These are phyloP conservation scores for Phytopythium sindhum DNA, from an alignment of 352 stramenopile species.

Conservation along the genomic window DNA sequence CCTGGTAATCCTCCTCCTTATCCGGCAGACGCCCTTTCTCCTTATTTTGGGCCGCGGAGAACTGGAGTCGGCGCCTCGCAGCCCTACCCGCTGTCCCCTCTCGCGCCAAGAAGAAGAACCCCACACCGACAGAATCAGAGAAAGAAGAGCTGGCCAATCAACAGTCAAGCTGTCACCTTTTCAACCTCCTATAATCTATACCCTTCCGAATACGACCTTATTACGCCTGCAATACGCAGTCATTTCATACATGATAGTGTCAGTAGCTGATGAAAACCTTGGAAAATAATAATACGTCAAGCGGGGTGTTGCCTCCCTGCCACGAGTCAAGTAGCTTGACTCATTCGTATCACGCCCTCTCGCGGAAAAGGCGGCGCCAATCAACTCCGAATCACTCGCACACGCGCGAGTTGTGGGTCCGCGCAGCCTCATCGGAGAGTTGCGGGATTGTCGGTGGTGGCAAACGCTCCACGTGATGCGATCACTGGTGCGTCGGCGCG, in stretches of 20 bases:
- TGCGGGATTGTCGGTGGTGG: neutral
- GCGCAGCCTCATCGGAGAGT: neutral
- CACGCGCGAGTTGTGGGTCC: slow-evolving; percentile 1
- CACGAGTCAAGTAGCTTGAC: slow-evolving; percentile 1
- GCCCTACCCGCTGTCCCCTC: neutral
- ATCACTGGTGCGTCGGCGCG: neutral
- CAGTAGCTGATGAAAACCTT: neutral
- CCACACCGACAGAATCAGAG: neutral
- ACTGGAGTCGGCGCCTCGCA: neutral
- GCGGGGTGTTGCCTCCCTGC: neutral
- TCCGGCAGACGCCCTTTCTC: neutral
- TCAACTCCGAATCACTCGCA: neutral
- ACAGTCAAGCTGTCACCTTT: neutral
- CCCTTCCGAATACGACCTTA: neutral
- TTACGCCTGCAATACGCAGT: too few species aligned
- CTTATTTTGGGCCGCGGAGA: neutral
- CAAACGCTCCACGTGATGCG: neutral
- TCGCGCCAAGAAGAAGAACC: neutral
- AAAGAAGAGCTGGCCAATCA: neutral
- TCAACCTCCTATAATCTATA: neutral
- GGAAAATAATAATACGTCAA: neutral
- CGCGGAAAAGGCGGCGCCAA: neutral
- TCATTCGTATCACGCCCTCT: neutral
- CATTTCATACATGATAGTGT: neutral
- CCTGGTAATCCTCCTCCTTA: slow-evolving; percentile 1